Evolutionary conservation across 306 rosid genomes (phyloP).

Genomic region (Morella rubra): DNA sequence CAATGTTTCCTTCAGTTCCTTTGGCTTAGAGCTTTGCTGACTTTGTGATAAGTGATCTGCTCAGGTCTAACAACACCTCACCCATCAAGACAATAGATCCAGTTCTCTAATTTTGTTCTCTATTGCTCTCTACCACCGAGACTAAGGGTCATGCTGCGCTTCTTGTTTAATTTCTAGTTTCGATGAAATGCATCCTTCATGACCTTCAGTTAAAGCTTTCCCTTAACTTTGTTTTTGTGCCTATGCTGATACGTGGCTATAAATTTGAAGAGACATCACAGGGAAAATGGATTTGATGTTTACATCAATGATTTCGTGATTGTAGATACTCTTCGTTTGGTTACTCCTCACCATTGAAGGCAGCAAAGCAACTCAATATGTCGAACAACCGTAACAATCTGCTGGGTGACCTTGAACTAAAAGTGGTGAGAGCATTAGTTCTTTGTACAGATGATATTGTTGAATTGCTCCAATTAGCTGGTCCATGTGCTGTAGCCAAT

Average conservation of each 20-base stretch:
- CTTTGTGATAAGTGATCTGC: not conserved
- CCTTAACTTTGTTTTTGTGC: not conserved
- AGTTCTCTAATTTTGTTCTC: not conserved
- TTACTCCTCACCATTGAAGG: constrained; percentile 45
- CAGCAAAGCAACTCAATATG: constrained; percentile 36
- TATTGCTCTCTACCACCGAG: not conserved
- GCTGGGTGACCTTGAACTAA: constrained; percentile 62
- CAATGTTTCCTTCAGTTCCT: not conserved
- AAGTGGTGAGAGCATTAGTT: constrained; percentile 50
- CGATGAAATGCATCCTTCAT: not conserved
- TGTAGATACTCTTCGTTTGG: constrained; percentile 37
- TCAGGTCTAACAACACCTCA: not conserved
- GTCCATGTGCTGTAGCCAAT: constrained; percentile 22
- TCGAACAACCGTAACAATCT: constrained; percentile 37
- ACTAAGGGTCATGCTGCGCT: not conserved
- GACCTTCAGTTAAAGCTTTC: not conserved
- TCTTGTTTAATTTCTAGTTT: not conserved
- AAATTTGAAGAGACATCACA: not conserved
- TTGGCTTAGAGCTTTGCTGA: not conserved
- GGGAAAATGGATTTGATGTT: not conserved
- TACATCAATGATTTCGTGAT: constrained; percentile 12
- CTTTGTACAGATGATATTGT: constrained; percentile 9
- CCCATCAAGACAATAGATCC: not conserved
- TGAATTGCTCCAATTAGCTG: constrained; percentile 4
- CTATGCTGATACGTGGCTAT: not conserved